phyloP scores from a whole-genome alignment of 2,329 filamentous ascomycete species.

The Exutisphaerella laricina region DNA sequence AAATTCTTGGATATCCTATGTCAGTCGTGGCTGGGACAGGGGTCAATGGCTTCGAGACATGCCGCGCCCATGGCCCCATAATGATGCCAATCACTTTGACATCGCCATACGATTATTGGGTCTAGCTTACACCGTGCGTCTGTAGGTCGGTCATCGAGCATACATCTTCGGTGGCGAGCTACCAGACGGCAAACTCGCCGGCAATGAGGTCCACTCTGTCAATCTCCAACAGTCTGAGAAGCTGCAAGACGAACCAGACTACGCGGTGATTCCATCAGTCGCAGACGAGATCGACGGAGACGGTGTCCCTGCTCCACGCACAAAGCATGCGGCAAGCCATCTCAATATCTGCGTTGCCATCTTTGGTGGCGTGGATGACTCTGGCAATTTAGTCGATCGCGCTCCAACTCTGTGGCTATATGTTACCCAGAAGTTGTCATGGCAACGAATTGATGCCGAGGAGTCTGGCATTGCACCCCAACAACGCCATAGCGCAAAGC shows the following conservation, averaged over 20 bases:
- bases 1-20: no score
- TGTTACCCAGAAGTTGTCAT: conserved; percentile 29
- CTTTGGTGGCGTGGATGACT: conserved; percentile 36
- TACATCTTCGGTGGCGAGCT: conserved; percentile 43
- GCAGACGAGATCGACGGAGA: conserved; percentile 31
- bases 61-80: no score
- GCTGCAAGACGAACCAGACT: conserved; percentile 33
- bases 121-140: no score
- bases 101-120: no score
- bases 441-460: conserved; percentile 24
- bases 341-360: conserved; percentile 37
- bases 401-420: conserved; percentile 40
- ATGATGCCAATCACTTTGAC: no score
- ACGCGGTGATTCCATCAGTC: conserved; percentile 40
- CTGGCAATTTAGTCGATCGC: conserved; percentile 32
- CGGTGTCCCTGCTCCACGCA: conserved; percentile 33
- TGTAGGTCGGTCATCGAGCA: conserved; percentile 39
- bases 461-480: conserved; percentile 27
- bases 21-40: no score
- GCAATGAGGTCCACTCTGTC: conserved; percentile 41
- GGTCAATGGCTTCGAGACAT: no score
- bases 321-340: conserved; percentile 37
- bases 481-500: conserved; percentile 23
- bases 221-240: conserved; percentile 29
- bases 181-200: conserved; percentile 33